These are phyloP conservation scores for Tetrahymena elliotti DNA, from an alignment of 73 alveolate genomes.

Conservation along the genomic window DNA sequence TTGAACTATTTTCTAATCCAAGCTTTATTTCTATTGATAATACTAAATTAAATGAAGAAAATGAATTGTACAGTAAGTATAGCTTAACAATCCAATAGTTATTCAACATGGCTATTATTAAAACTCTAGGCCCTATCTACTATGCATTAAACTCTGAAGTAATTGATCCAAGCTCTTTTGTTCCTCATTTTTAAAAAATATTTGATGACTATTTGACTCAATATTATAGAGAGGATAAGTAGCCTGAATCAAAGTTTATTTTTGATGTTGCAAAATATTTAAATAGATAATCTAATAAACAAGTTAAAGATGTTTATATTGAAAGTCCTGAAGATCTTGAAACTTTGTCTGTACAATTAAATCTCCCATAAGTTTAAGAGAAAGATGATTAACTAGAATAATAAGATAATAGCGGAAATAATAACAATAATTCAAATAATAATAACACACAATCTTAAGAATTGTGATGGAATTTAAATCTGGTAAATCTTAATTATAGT, in stretches of 20 bases:
- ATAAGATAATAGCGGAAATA: no score
- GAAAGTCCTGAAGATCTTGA: not conserved
- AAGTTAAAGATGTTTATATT: not conserved
- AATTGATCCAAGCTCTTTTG: not conserved
- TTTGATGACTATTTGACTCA: not conserved
- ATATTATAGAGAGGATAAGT: not conserved
- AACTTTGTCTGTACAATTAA: not conserved
- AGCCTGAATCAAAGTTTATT: not conserved
- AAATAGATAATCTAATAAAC: not conserved
- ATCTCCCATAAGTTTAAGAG: not conserved
- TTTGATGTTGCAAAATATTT: not conserved
- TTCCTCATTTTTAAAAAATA: not conserved
- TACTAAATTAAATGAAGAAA: not conserved
- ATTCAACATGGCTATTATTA: not conserved
- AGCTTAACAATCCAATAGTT: not conserved
- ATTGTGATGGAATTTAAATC: no score
- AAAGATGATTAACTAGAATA: not conserved
- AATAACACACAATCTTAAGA: no score
- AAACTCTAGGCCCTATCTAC: not conserved
- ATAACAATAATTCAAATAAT: not conserved
- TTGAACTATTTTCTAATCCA: not conserved
- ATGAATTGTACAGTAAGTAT: not conserved
- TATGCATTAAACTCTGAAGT: not conserved
- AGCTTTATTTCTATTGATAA: not conserved
- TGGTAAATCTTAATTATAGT: no score